phyloP scores from a whole-genome alignment of 352 stramenopile species.

The Bremia lactucae region DNA sequence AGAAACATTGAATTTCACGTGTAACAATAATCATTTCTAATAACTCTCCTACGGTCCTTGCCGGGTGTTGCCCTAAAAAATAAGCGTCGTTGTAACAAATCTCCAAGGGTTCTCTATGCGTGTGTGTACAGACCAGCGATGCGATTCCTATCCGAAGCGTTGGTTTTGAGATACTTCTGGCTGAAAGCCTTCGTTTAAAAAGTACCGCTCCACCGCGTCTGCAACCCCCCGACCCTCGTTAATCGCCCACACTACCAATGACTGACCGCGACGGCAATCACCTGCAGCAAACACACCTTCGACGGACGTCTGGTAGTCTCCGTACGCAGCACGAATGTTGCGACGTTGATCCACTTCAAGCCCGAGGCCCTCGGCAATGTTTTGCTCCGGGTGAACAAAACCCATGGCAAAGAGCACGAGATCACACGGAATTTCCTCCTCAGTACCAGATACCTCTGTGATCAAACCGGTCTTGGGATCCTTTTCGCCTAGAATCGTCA shows the following conservation, averaged over 20 bases:
- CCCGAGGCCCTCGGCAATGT: slow-evolving; percentile 79
- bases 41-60: no score
- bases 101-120: no score
- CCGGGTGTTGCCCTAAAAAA: no score
- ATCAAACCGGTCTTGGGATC: slow-evolving; percentile 69
- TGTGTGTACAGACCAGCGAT: no score
- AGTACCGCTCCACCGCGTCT: slow-evolving; percentile 76
- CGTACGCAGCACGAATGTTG: slow-evolving; percentile 91
- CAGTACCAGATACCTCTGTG: slow-evolving; percentile 64
- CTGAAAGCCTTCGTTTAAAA: slow-evolving; percentile 65
- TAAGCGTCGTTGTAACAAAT: no score
- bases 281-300: slow-evolving; percentile 95
- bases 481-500: slow-evolving; percentile 38
- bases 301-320: slow-evolving; percentile 89
- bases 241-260: slow-evolving; percentile 97
- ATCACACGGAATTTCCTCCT: slow-evolving; percentile 91
- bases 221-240: slow-evolving; percentile 93
- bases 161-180: slow-evolving; percentile 75
- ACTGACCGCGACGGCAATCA: slow-evolving; percentile 95
- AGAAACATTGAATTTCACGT: no score
- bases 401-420: slow-evolving; percentile 95
- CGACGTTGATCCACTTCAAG: slow-evolving; percentile 90
- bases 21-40: no score
- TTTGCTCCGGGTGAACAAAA: slow-evolving; percentile 92
- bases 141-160: slow-evolving; percentile 59